These are phyloP conservation scores for Backusella westeae DNA, from an alignment of 192 early-diverging fungal genomes.

Conservation along the genomic window DNA sequence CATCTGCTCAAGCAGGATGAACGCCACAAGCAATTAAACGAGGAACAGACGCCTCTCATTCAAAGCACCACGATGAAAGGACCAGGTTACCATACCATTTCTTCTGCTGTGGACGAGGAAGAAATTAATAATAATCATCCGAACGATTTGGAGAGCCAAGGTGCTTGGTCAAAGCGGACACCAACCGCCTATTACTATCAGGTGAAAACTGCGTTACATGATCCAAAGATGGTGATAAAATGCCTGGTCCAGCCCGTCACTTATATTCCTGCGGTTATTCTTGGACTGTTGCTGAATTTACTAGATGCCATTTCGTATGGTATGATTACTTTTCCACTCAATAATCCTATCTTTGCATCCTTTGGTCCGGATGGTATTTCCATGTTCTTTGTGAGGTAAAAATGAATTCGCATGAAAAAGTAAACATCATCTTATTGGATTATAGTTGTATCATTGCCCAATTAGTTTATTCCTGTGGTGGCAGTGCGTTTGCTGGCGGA, in stretches of 20 bases:
- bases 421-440: neutral
- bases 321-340: conserved; percentile 89
- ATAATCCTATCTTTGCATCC: conserved; percentile 62
- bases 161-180: neutral
- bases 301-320: conserved; percentile 90
- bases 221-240: conserved; percentile 7
- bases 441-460: conserved; percentile 62
- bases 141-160: neutral
- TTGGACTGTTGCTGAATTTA: conserved; percentile 89
- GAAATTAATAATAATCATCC: neutral
- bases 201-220: neutral
- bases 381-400: conserved; percentile 88
- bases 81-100: neutral
- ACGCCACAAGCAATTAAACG: neutral
- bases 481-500: conserved; percentile 86
- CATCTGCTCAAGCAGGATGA: conserved; percentile 10
- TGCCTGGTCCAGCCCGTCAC: conserved; percentile 50
- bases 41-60: conserved; percentile 8
- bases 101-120: neutral
- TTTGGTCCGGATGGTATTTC: conserved; percentile 88
- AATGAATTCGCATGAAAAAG: neutral
- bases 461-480: conserved; percentile 73
- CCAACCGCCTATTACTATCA: neutral
- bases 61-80: neutral
- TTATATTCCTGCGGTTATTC: conserved; percentile 84